Evolutionary conservation across 108 stramenopile species (phyloP), one percentile per base, ranked within the genome.

Genomic region (Fragilaria crotonensis): DNA sequence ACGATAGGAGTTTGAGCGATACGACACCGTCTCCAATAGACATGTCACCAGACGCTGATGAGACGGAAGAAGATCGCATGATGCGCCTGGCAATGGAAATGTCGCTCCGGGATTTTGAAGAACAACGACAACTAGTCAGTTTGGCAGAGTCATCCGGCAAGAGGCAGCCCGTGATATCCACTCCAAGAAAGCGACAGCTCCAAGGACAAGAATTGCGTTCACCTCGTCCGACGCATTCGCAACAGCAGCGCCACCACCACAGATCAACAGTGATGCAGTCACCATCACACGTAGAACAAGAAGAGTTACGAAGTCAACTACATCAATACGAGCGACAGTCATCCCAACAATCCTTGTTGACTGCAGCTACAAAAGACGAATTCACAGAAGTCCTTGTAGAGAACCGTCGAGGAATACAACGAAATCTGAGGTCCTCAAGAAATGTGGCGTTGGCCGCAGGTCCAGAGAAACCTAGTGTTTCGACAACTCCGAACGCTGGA

Each of bases 61-160:
- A 50, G 20, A 50, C 23, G 20, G 49, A 50, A 50, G 49, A 50
- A 50, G 49, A 50, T 50, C 49, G 9, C 7, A 50, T 50, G 49
- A 19, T 50, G 17, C 49, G 49, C n/a, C 7, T 50, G 49, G 49
- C 49, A 50, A 50, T 50, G 49, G 49, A 50, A 50, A 23, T 50
- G 49, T 50, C 49, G 5, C 49, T 50, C 22, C 7, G 7, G 20
- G 49, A 50, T 7, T 50, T 23, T 50, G 20, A 50, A 50, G 22
- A 9, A 17, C 9, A 14, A 17, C 14, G 17, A 44, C 14, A 9
- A 17, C 9, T 17, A 14, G 41, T 44, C 14, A 9, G 14, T 9
- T 44, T 17, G 17, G 17, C 17, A 17, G 41, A 9, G 41, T 14
- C 41, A 17, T n/a, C 9, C 41, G 41, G 17, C 9, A 44, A 9